Evolutionary conservation across 2,329 filamentous ascomycete genomes (phyloP), one percentile per base, ranked within the genome.

Genomic region (Pyricularia sp.): DNA sequence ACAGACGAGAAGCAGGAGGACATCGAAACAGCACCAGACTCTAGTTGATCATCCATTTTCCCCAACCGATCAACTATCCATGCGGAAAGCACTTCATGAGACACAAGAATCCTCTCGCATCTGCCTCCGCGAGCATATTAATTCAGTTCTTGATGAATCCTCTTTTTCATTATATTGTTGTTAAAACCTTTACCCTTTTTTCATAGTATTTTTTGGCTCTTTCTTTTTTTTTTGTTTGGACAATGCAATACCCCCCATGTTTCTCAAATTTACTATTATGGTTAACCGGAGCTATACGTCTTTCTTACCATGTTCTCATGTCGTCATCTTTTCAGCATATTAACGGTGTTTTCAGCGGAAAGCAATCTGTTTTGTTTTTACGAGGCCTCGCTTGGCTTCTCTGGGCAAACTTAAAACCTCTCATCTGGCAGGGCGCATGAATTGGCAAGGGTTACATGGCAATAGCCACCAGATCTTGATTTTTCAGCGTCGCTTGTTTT

Each of bases 1-100:
- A 74, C 81, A 68, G 80, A 82, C 66, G 78, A 82, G 68, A 80
- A 76, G 71, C 74, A 74, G 58, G 75, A 74, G 17, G 78, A 80
- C 25, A 80, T 81, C 64, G 82, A 84, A 70, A n/a, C 58, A 36
- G 68, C n/a, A 26, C 23, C 36, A 23, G 66, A 67, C 17, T 9
- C 28, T 25, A 28, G 31, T 42, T 28, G 17, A 42, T 23, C 7
- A 33, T 2, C 17, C 14, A 65, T 33, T 31, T 6, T 65, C 6
- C 23, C 25, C 26, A 14, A 50, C 36, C 10, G 59, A 63, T 30
- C 14, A 31, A 26, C 14, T 28, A 31, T 26, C 30, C 28, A 6
- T 23, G n/a, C 36, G 33, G n/a, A 17, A 25, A 63, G 66, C 55
- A 30, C 31, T 64, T n/a, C 7, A n/a, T 33, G 30, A 2, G 20